Evolutionary conservation across 1,139 yeast genomes (phyloP), one percentile per base, ranked within the genome.

Genomic region (Geotrichum australiense): DNA sequence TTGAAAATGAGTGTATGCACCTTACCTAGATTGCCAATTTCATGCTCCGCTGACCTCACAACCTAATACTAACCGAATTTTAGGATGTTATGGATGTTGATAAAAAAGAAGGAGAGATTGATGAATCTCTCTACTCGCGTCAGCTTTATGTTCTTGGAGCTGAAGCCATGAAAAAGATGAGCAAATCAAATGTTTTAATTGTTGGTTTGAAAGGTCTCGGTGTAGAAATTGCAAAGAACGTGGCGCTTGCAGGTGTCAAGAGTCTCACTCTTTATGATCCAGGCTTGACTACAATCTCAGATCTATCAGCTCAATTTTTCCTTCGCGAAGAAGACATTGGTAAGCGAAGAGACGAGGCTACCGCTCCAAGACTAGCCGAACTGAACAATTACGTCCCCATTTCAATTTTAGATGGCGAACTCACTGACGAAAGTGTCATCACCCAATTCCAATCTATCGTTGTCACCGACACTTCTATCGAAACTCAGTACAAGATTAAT

Each of bases 151-250:
- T 87, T 44, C 66, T 87, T 54, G 96, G 96, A 46, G 84, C 85
- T 57, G 98, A 91, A 54, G 99, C 99, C 42, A 91, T 91, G 99
- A 71, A 89, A 56, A 84, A 86, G 63, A 85, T 91, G 96, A 96
- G 91, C 58, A 73, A 76, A 52, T 87, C 97, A 34, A 86, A 83
- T 56, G 96, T 91, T 15, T 73, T 91, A 41, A 71, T 91, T 43
- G 76, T 89, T 50, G 98, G 98, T 3, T 68, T 89, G 49, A 80
- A 78, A 58, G 98, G 98, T 28, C 69, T 91, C 38, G 99, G 99
- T 53, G 74, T 85, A 36, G 99, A 91, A 64, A 87, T 91, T 48
- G 96, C 98, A 30, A 93, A 91, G 65, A 91, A 91, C 64, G 86
- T 91, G 44, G 94, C 96, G 0, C 72, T 91, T 43, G 98, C 98